A percentile compares a stretch with the other conserved stretches of the same genome.
Evolutionary conservation across 805 yeast species (phyloP).

Genomic region (Suhomyces kilbournensis): DNA sequence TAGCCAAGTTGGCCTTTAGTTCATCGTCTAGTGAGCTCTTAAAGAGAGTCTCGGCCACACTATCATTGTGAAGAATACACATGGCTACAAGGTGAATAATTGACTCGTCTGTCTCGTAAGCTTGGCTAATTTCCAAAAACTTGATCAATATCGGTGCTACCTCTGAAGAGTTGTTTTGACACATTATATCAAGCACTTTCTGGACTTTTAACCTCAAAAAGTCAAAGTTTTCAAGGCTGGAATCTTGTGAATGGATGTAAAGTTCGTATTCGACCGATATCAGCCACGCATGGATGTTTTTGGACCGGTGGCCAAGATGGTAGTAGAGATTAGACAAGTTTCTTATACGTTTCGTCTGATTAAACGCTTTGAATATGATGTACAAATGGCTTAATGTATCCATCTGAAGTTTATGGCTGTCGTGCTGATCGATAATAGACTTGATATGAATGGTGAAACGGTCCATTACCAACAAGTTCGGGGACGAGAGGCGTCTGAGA

Average conservation of each 20-base stretch:
- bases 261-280: conserved; percentile 32
- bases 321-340: conserved; percentile 47
- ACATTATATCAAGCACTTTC: conserved; percentile 20
- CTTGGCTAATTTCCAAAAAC: not conserved
- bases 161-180: not conserved
- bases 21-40: not conserved
- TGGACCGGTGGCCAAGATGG: conserved; percentile 28
- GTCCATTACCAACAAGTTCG: conserved; percentile 8
- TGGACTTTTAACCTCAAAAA: conserved; percentile 28
- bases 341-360: conserved; percentile 38
- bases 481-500: conserved; percentile 7
- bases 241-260: conserved; percentile 12
- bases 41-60: not conserved
- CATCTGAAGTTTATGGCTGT: not conserved
- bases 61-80: not conserved
- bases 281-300: not conserved
- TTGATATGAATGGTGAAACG: conserved; percentile 8
- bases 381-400: conserved; percentile 2
- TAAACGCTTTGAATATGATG: conserved; percentile 15
- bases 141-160: not conserved
- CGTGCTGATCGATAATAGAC: not conserved
- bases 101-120: not conserved
- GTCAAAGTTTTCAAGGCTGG: conserved; percentile 8
- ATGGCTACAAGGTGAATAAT: conserved; percentile 22
- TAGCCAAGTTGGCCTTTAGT: conserved; percentile 4